Conservation (phyloP, 495 filamentous ascomycete genomes). For the Cladorrhinum samala region DNA sequence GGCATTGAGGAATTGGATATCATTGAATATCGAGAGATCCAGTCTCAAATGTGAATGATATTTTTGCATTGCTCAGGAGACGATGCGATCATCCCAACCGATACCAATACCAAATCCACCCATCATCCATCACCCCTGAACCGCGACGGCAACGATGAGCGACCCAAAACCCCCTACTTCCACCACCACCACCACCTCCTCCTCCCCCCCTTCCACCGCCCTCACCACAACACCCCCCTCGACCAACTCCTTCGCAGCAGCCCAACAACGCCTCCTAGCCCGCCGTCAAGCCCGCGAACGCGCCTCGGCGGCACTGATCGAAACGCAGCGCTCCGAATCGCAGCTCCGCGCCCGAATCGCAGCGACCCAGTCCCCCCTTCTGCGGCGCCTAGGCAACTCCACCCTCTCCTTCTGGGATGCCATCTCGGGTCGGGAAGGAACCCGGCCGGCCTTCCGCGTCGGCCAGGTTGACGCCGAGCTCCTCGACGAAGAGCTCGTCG, state of each 20-base stretch:
- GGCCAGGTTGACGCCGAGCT: conserved; percentile 96
- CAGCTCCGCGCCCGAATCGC: conserved; percentile 50
- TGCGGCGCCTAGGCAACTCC: conserved; percentile 48
- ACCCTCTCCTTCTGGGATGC: conserved; percentile 60
- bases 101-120: no score
- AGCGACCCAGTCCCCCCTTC: conserved; percentile 58
- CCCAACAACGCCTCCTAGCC: conserved; percentile 74
- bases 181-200: background rate
- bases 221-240: conserved; percentile 1
- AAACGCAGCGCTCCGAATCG: conserved; percentile 52
- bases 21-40: no score
- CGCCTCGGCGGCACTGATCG: conserved; percentile 49
- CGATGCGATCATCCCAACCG: background rate
- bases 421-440: conserved; percentile 70
- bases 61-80: no score
- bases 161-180: background rate
- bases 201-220: background rate
- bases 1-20: background rate
- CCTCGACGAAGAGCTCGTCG: conserved; percentile 87
- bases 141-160: background rate
- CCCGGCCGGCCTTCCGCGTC: conserved; percentile 80
- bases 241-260: conserved; percentile 68
- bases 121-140: background rate
- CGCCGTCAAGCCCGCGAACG: conserved; percentile 68
- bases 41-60: no score